phyloP scores from a whole-genome alignment of 2,329 filamentous ascomycete genomes.

The Didymella keratinophila region DNA sequence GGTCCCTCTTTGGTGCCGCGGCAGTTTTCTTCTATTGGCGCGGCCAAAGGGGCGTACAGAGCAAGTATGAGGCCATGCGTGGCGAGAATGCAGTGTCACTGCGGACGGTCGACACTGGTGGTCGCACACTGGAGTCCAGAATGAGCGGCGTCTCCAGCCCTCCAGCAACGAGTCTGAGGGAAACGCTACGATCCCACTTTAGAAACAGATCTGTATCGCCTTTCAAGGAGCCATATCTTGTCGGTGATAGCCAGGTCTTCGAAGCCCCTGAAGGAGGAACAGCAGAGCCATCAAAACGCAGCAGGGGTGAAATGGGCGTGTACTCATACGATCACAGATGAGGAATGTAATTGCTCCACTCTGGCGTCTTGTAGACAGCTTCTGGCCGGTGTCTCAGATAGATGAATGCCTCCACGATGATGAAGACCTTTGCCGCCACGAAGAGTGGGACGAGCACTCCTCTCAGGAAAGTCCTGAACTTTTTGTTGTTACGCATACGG shows the following conservation, averaged over 20 bases:
- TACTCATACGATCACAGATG: slow-evolving; percentile 31
- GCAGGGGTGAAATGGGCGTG: slow-evolving; percentile 4
- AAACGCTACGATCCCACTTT: slow-evolving; percentile 10
- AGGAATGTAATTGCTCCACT: slow-evolving; percentile 34
- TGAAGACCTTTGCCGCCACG: slow-evolving; percentile 31
- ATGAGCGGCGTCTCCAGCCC: slow-evolving; percentile 1
- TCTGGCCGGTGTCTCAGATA: slow-evolving; percentile 33
- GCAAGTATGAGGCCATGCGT: slow-evolving; percentile 25
- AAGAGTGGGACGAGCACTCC: slow-evolving; percentile 28
- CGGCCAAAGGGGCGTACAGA: slow-evolving; percentile 21
- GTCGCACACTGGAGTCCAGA: slow-evolving; percentile 5
- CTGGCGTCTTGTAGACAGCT: slow-evolving; percentile 33
- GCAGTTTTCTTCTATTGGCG: slow-evolving; percentile 26
- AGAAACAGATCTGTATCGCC: slow-evolving; percentile 4
- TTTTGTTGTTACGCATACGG: slow-evolving; percentile 23
- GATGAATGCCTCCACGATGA: slow-evolving; percentile 41
- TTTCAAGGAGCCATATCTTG: slow-evolving; percentile 12
- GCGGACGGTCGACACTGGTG: slow-evolving; percentile 7
- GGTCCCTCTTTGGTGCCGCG: slow-evolving; percentile 23
- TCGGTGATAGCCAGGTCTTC: slow-evolving; percentile 25
- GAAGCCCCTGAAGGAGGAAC: slow-evolving; percentile 32
- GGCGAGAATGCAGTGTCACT: slow-evolving; percentile 23
- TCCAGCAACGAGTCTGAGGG: slow-evolving; percentile 13
- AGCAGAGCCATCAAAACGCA: slow-evolving; percentile 16
- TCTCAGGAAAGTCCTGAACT: slow-evolving; percentile 15